A percentile compares a stretch with the other conserved stretches of the same genome.
phyloP scores from a whole-genome alignment of 2,329 filamentous ascomycete species.

The Neodidymelliopsis sp. region DNA sequence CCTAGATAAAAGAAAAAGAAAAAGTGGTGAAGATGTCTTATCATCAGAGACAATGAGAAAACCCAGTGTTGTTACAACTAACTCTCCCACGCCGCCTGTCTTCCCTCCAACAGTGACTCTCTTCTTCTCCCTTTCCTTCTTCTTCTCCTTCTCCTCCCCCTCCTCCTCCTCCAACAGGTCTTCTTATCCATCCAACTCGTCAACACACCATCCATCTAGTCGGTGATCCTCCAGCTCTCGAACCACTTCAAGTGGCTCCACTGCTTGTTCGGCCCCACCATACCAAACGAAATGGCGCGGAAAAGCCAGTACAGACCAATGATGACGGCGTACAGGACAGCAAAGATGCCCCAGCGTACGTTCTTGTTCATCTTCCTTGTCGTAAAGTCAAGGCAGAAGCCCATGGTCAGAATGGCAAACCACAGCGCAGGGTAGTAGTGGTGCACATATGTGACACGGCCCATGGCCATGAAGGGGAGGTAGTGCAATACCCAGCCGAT shows the following conservation, averaged over 20 bases:
- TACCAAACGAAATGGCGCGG: conserved; percentile 94
- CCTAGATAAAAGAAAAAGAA: conserved; percentile 14
- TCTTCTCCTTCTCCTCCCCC: no score
- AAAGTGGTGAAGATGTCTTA: background rate
- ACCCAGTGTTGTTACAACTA: conserved; percentile 20
- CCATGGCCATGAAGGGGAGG: conserved; percentile 95
- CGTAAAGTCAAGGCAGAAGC: conserved; percentile 88
- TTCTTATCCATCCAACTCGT: no score
- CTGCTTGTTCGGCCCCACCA: conserved; percentile 82
- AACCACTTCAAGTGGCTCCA: conserved; percentile 97
- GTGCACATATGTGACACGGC: conserved; percentile 97
- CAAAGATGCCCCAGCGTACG: conserved; percentile 74
- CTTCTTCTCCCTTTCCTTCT: no score
- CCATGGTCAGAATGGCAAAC: conserved; percentile 89
- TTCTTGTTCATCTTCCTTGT: conserved; percentile 70
- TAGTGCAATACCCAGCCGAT: conserved; percentile 97
- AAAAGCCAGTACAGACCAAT: conserved; percentile 89
- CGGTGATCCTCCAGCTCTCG: conserved; percentile 81
- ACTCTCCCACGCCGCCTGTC: no score
- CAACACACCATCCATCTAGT: conserved; percentile 55
- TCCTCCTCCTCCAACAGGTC: no score
- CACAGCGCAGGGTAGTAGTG: conserved; percentile 99
- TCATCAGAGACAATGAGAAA: conserved; percentile 14
- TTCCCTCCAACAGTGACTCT: conserved; percentile 1
- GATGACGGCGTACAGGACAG: conserved; percentile 73